A percentile compares a stretch with the other conserved stretches of the same genome.
These are phyloP conservation scores for Monilinia fructicola DNA, from an alignment of 2,329 filamentous ascomycete species.

Conservation along the genomic window DNA sequence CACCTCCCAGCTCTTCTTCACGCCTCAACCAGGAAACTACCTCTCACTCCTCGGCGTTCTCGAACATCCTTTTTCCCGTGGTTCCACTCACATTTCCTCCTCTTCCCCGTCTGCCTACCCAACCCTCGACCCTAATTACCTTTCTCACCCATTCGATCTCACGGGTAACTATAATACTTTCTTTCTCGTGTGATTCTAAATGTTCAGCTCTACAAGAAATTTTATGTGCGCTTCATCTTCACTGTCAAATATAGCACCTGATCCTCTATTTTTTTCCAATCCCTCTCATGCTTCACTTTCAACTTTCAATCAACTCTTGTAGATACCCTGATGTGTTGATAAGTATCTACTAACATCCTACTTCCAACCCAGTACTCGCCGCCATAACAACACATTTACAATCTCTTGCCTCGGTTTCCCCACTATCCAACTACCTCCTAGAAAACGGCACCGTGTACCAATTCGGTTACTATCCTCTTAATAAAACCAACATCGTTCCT, in stretches of 20 bases:
- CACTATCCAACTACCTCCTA: neutral
- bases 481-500: too few species aligned
- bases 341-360: neutral
- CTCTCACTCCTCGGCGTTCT: constrained; percentile 31
- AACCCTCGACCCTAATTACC: constrained; percentile 45
- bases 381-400: constrained; percentile 1
- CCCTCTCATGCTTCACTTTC: too few species aligned
- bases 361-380: neutral
- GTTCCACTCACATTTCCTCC: constrained; percentile 51
- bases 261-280: too few species aligned
- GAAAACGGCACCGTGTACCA: neutral
- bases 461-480: neutral
- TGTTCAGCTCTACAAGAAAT: neutral
- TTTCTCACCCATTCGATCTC: constrained; percentile 46
- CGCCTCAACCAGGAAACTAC: neutral
- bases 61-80: constrained; percentile 55
- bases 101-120: constrained; percentile 42
- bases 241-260: too few species aligned
- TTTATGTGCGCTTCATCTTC: too few species aligned
- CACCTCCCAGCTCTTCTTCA: neutral
- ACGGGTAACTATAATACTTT: neutral
- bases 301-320: too few species aligned
- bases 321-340: neutral
- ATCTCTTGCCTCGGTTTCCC: constrained; percentile 10
- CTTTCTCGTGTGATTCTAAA: neutral